A percentile compares a stretch with the other conserved stretches of the same genome.
These are phyloP conservation scores for Oryza glaberrima DNA, from an alignment of 176 grass and related monocot species.

Conservation along the genomic window DNA sequence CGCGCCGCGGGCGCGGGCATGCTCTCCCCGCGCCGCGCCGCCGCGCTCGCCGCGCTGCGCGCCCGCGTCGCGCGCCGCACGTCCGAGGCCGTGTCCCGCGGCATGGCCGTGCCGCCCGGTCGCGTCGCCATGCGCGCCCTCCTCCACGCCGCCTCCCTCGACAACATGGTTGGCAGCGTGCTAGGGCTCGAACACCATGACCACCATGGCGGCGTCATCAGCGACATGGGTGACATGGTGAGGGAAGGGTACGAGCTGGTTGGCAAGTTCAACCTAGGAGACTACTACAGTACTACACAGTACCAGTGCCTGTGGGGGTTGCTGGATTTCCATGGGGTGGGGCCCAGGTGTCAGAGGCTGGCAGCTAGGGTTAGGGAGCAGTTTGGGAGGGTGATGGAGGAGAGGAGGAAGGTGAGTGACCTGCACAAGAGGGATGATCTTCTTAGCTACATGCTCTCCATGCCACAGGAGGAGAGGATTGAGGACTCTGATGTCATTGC, in stretches of 20 bases:
- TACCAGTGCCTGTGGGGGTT: neutral
- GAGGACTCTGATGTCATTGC: conserved; percentile 43
- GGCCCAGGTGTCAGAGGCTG: conserved; percentile 27
- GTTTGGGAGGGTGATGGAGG: conserved; percentile 44
- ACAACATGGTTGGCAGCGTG: conserved; percentile 48
- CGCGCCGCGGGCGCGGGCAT: conserved; percentile 25
- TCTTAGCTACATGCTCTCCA: conserved; percentile 41
- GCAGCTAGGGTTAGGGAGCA: conserved; percentile 35
- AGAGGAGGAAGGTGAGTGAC: conserved; percentile 24
- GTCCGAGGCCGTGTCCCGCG: neutral
- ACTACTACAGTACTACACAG: neutral
- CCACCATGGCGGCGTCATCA: too few species aligned
- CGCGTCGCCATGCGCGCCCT: conserved; percentile 36
- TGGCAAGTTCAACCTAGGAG: conserved; percentile 48
- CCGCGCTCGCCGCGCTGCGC: conserved; percentile 9
- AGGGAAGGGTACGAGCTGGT: conserved; percentile 51
- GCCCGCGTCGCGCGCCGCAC: neutral
- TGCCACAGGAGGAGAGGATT: conserved; percentile 43
- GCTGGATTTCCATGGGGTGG: conserved; percentile 43
- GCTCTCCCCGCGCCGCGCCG: conserved; percentile 45
- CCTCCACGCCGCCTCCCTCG: conserved; percentile 39
- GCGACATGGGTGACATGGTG: conserved; percentile 38
- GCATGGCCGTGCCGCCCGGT: conserved; percentile 4
- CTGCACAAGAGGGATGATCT: conserved; percentile 11
- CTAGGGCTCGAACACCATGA: conserved; percentile 6